These are phyloP conservation scores for Hylodesmum podocarpum DNA, from an alignment of 306 rosid genomes.

Conservation along the genomic window DNA sequence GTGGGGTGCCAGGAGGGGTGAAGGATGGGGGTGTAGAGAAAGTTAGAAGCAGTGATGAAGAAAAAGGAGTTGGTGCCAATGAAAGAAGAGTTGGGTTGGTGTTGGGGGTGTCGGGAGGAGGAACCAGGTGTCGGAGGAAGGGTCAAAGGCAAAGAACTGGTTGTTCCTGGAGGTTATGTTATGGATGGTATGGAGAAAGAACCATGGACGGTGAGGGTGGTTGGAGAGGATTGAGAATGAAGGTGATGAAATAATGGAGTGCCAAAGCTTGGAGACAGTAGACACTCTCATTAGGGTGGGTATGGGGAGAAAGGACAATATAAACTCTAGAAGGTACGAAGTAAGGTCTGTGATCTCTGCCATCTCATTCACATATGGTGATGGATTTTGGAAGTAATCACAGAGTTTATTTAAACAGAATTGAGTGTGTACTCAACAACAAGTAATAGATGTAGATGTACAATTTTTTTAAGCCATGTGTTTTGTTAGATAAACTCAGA, in stretches of 20 bases:
- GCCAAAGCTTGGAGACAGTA: constrained; percentile 76
- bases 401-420: too few relatives aligned
- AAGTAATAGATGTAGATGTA: too few relatives aligned
- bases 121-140: constrained; percentile 65
- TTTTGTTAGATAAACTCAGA: too few relatives aligned
- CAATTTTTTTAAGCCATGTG: too few relatives aligned
- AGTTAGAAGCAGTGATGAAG: constrained; percentile 65
- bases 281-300: constrained; percentile 55
- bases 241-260: constrained; percentile 50
- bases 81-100: constrained; percentile 53
- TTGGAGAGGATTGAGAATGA: constrained; percentile 36
- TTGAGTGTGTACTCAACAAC: too few relatives aligned
- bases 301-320: constrained; percentile 67
- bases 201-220: constrained; percentile 53
- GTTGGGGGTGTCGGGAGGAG: constrained; percentile 56
- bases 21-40: constrained; percentile 54
- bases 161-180: constrained; percentile 74
- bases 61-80: constrained; percentile 59
- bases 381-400: too few relatives aligned
- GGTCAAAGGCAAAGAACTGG: constrained; percentile 83
- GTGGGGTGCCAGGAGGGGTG: constrained; percentile 48
- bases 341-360: constrained; percentile 50
- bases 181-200: constrained; percentile 79
- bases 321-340: constrained; percentile 57
- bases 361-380: constrained; percentile 42